These are phyloP conservation scores for Ophiostoma novo-ulmi DNA, from an alignment of 2,329 filamentous ascomycete genomes.

Conservation along the genomic window DNA sequence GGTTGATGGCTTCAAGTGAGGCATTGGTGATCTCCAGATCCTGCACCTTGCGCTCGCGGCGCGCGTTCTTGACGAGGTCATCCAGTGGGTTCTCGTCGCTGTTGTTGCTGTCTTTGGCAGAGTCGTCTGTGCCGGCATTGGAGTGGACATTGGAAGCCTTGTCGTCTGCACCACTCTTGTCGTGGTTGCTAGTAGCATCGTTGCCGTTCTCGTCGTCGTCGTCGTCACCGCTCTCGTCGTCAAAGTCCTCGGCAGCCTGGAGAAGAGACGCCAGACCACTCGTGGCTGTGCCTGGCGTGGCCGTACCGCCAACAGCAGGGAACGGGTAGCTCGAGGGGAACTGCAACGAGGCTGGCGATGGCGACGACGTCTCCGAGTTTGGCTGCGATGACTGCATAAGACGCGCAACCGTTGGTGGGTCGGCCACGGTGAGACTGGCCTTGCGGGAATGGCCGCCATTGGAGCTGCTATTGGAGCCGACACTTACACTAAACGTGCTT, in stretches of 20 bases:
- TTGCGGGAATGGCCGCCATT: conserved; percentile 37
- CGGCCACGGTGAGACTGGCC: conserved; percentile 35
- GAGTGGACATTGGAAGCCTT: conserved; percentile 23
- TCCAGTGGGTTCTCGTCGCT: conserved; percentile 60
- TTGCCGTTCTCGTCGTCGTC: neutral
- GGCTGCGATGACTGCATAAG: conserved; percentile 25
- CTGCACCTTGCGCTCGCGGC: conserved; percentile 88
- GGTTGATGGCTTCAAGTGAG: conserved; percentile 89
- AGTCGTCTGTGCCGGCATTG: neutral
- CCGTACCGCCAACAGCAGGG: neutral
- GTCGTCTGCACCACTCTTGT: conserved; percentile 25
- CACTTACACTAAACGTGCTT: conserved; percentile 22
- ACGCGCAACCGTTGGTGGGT: conserved; percentile 23
- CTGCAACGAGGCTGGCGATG: conserved; percentile 19
- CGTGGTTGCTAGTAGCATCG: neutral
- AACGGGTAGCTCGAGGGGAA: conserved; percentile 19
- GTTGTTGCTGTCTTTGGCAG: conserved; percentile 32
- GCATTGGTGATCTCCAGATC: conserved; percentile 96
- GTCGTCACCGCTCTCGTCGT: conserved; percentile 27
- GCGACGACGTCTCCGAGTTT: conserved; percentile 24
- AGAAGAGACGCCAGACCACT: conserved; percentile 50
- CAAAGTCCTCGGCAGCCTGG: conserved; percentile 51
- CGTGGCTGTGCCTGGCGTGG: conserved; percentile 16
- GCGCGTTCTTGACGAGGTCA: conserved; percentile 79
- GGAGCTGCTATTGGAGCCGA: conserved; percentile 18